Evolutionary conservation across 345 rosid species (phyloP).

Genomic region (Moricandia arvensis): DNA sequence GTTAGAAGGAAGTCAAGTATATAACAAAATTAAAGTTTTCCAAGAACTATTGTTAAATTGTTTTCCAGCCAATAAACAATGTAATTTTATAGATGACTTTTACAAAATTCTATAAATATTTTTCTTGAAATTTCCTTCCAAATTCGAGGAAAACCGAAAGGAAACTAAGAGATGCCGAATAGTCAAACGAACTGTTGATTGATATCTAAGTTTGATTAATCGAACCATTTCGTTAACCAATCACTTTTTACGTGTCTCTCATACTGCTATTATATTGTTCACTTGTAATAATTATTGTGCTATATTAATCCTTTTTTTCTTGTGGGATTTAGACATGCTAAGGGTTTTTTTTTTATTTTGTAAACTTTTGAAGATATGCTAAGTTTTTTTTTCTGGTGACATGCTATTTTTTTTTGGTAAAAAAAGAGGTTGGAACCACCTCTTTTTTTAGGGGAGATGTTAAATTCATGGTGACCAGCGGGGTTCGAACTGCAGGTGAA

Average conservation of each 20-base stretch:
- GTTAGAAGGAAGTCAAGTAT: background rate
- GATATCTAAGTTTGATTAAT: conserved; percentile 27
- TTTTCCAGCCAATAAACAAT: background rate
- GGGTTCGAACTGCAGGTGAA: too few species aligned
- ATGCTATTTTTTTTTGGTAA: too few species aligned
- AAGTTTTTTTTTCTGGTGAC: too few species aligned
- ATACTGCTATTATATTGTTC: background rate
- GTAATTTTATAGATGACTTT: background rate
- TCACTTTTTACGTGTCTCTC: conserved; percentile 12
- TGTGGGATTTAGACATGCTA: background rate
- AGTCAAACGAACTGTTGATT: conserved; percentile 32
- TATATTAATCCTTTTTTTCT: background rate
- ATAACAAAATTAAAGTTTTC: background rate
- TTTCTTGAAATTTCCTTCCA: conserved; percentile 6
- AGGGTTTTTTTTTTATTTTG: too few species aligned
- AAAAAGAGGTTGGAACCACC: too few species aligned
- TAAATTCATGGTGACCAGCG: too few species aligned
- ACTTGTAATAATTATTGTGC: background rate
- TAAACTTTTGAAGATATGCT: too few species aligned
- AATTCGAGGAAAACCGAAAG: conserved; percentile 14
- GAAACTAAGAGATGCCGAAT: conserved; percentile 14
- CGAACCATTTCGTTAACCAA: background rate
- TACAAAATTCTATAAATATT: background rate
- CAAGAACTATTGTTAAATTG: background rate
- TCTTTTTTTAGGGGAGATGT: too few species aligned